Conservation (phyloP, 257 asterid species). For the Coffea canephora region DNA sequence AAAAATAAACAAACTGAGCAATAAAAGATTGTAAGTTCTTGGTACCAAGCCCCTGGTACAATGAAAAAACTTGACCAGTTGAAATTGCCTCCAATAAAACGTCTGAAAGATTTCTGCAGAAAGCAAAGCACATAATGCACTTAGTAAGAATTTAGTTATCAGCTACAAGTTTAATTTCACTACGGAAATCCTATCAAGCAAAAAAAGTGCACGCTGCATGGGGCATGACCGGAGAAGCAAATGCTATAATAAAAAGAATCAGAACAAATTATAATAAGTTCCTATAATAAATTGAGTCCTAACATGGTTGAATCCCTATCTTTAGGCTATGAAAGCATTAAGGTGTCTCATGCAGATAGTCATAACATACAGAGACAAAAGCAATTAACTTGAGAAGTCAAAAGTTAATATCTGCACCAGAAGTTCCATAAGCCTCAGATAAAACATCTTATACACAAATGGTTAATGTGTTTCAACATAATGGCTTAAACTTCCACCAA, state of each 20-base stretch:
- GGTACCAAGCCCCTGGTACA: slow-evolving; percentile 53
- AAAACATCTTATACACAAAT: no score
- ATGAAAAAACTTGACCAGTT: slow-evolving; percentile 29
- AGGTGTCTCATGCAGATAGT: not conserved
- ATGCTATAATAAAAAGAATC: not conserved
- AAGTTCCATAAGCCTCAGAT: not conserved
- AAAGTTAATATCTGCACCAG: not conserved
- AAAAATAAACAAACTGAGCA: slow-evolving; percentile 44
- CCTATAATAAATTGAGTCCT: not conserved
- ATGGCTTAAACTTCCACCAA: no score
- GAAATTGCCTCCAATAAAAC: slow-evolving; percentile 45
- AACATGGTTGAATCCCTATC: not conserved
- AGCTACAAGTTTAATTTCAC: not conserved
- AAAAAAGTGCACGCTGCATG: not conserved
- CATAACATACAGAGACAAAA: not conserved
- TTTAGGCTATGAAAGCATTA: not conserved
- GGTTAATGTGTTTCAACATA: no score
- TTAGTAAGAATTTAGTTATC: not conserved
- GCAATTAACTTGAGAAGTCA: not conserved
- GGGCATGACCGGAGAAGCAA: not conserved
- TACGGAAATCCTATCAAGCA: not conserved
- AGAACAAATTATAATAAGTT: not conserved
- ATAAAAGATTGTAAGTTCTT: slow-evolving; percentile 44
- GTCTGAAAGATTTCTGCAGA: slow-evolving; percentile 42
- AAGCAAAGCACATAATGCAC: not conserved